Conservation (phyloP, 2,329 filamentous ascomycete species). For the Phialophora expanda region DNA sequence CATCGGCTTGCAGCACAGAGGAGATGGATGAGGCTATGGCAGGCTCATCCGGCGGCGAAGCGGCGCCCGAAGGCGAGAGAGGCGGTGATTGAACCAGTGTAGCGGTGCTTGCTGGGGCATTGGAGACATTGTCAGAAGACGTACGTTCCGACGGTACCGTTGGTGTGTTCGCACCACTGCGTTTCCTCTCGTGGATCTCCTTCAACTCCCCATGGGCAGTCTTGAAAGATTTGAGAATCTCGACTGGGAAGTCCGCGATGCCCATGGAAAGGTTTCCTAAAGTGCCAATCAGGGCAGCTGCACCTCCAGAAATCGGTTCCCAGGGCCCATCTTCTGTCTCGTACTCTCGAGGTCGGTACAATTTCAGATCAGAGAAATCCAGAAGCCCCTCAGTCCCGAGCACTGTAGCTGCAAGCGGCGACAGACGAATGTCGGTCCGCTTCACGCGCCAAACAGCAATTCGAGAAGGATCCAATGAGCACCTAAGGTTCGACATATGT, state of each 20-base stretch:
- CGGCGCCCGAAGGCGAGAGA: neutral
- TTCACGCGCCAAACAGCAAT: constrained; percentile 77
- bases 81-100: constrained; percentile 7
- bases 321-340: constrained; percentile 77
- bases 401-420: constrained; percentile 72
- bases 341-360: constrained; percentile 70
- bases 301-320: constrained; percentile 78
- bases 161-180: constrained; percentile 23
- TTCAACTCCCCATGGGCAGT: constrained; percentile 37
- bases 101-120: neutral
- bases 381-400: constrained; percentile 69
- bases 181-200: constrained; percentile 33
- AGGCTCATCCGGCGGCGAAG: neutral
- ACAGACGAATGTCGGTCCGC: constrained; percentile 69
- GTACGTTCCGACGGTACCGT: constrained; percentile 5
- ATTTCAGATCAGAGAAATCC: constrained; percentile 72
- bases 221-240: constrained; percentile 55
- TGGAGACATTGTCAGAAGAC: constrained; percentile 22
- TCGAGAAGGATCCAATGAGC: constrained; percentile 69
- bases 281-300: constrained; percentile 81
- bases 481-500: constrained; percentile 69
- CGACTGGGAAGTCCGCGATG: constrained; percentile 71
- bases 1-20: constrained; percentile 29
- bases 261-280: constrained; percentile 80
- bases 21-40: constrained; percentile 27